Evolutionary conservation across 352 stramenopile species (phyloP), one percentile per base, ranked within the genome.

Genomic region (Phytophthora sp.): DNA sequence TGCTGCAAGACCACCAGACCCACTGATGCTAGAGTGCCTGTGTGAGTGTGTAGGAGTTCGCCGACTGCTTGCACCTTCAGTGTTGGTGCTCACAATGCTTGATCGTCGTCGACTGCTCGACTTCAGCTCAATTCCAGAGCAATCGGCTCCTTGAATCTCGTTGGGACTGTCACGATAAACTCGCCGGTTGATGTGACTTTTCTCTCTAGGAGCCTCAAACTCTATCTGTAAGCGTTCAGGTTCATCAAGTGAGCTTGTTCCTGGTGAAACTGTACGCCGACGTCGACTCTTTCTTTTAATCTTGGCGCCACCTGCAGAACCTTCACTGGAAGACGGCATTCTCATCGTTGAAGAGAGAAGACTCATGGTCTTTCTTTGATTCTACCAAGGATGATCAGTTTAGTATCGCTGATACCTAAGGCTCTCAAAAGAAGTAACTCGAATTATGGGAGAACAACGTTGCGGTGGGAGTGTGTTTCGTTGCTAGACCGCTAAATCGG

Each of bases 251-350:
- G 38, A 31, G 10, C 11, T 32, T 7, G 37, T n/a, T 37, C 27
- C 13, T 9, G 53, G 20, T 17, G 58, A 24, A 7, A 43, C 15
- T 0, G 48, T 43, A 5, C 60, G 53, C 31, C 30, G 35, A 1
- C 62, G 66, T 26, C 64, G 26, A 57, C 54, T 73, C 31, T 79
- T 78, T n/a, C 58, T 41, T 28, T 62, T 66, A 12, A 50, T 54
- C 50, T 70, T 70, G 41, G 11, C 20, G 12, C 23, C 32, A 45
- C 12, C 21, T 1, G 35, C 49, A 30, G 38, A 49, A 30, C 20
- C 15, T 24, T 66, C 65, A 5, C 27, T 28, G 4, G 46, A 54
- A 27, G 30, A 15, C 5, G 51, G 23, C 38, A 56, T 24, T 31
- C 43, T 64, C 11, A 41, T 17, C 0, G 34, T 48, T 2, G 53